Evolutionary conservation across 352 stramenopile genomes (phyloP), one percentile per base, ranked within the genome.

Genomic region (Pythium guiyangense): DNA sequence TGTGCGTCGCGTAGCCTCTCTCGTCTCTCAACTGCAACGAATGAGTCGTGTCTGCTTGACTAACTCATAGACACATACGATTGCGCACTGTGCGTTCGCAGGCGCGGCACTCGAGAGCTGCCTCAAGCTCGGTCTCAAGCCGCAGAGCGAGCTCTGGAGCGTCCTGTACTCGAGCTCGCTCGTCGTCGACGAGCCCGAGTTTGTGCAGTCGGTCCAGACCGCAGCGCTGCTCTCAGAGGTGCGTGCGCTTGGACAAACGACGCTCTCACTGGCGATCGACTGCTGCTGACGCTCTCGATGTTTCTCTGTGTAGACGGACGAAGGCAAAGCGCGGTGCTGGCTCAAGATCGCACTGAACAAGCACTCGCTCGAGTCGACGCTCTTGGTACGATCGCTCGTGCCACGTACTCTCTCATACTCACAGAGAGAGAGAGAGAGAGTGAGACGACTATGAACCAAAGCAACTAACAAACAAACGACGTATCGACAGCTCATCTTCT

Each of bases 291-390:
- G 44, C 25, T 5, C n/a, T 26, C 44, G 14, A 22, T 56, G 43
- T 44, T 3, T 35, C 27, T 44, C 4, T 27, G 1, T 54, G n/a
- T 48, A 90, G 77, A 83, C 67, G 8, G 79, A 90, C 59, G 64
- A 60, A 26, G 84, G 80, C 10, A 91, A 89, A 52, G 71, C 73
- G 12, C 68, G 72, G 8, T 90, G 78, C 54, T 94, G 84, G 84
- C 62, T 94, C 31, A 91, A 91, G 61, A 67, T 91, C 34, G 82
- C 79, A 20, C 57, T 94, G 15, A 94, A 92, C 53, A 89, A 84
- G 35, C 77, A 84, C 50, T 86, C 81, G 3, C 71, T 94, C 60
- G 84, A 92, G 57, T 83, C 80, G 1, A 94, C 79, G 60, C 67
- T 91, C 17, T 77, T 86, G 70, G 83, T 93, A 62, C 17, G 64